Evolutionary conservation across 1,284 basidiomycete species (phyloP), one percentile per base, ranked within the genome.

Genomic region (Ustilago lituana): DNA sequence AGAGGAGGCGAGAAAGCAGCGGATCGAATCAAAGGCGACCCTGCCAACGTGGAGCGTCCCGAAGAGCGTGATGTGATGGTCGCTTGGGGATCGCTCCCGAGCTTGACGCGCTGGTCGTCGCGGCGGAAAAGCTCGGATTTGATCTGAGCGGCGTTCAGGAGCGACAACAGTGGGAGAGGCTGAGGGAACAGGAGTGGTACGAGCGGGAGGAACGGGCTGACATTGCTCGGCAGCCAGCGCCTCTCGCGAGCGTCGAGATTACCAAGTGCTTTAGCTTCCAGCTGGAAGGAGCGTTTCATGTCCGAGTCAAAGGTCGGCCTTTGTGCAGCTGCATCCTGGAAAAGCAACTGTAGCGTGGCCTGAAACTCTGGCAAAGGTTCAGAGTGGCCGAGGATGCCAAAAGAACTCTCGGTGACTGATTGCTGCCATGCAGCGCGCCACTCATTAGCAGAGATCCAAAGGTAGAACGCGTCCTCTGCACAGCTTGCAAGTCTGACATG

Each of bases 151-250:
- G 41, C 41, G n/a, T 78, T 59, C 26, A 78, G 43, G 35, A 78
- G 43, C 6, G 63, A 64, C 32, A 78, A 51, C 12, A 71, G 65
- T 4, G 77, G 77, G n/a, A 79, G 55, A 12, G 77, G 57, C 29
- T 76, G 57, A 11, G 66, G 55, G 50, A 79, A 79, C 2, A 74
- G 38, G 5, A 79, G 62, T 4, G 77, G 73, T 10, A 74, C 53
- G 11, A 68, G 50, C 12, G 77, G 63, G 15, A 62, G 40, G 11
- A 47, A 36, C 0, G 63, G 44, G 20, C 47, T 61, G 41, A 63
- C 55, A 8, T 55, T 49, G 11, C 52, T 11, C 1, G 62, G 41
- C 23, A 63, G 43, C 11, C 50, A 23, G 1, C 47, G 51, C 17
- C 58, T 69, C 35, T 73, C 67, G 29, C 58, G 52, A n/a, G 54